Conservation (phyloP, 805 yeast species). For the Saturnispora mendoncae region DNA sequence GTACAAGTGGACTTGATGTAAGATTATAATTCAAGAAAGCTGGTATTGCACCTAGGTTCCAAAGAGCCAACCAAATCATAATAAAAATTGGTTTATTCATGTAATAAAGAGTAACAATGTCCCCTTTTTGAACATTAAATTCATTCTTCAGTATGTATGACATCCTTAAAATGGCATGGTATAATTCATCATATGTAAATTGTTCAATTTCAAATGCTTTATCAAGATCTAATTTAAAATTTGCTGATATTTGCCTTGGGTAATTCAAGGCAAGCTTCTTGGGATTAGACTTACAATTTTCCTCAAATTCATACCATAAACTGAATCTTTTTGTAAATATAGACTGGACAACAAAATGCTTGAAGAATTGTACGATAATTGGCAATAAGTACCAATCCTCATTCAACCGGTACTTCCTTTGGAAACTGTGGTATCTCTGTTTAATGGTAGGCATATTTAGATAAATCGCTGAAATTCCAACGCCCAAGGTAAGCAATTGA, state of each 20-base stretch:
- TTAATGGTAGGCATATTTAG: background rate
- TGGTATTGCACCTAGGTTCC: slow-evolving; percentile 88
- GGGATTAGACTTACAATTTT: slow-evolving; percentile 36
- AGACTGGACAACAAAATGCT: slow-evolving; percentile 33
- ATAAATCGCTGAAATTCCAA: background rate
- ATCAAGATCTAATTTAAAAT: slow-evolving; percentile 34
- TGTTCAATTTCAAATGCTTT: slow-evolving; percentile 51
- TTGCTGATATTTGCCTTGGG: slow-evolving; percentile 38
- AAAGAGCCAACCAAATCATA: slow-evolving; percentile 72
- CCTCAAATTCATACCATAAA: slow-evolving; percentile 64
- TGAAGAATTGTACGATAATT: slow-evolving; percentile 32
- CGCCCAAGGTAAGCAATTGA: background rate
- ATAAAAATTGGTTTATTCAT: slow-evolving; percentile 79
- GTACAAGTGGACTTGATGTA: slow-evolving; percentile 63
- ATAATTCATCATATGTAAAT: slow-evolving; percentile 61
- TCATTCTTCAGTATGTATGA: slow-evolving; percentile 56
- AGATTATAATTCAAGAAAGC: slow-evolving; percentile 81
- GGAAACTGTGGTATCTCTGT: slow-evolving; percentile 16
- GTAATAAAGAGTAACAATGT: slow-evolving; percentile 64
- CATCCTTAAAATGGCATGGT: slow-evolving; percentile 55
- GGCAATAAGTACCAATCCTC: slow-evolving; percentile 50
- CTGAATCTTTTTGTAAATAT: slow-evolving; percentile 38
- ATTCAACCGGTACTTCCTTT: slow-evolving; percentile 34
- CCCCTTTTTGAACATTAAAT: slow-evolving; percentile 56
- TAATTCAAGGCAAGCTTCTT: slow-evolving; percentile 55